Base-by-base conservation (phyloP, 108 stramenopile species). In the Skeletonema menzelii region DNA sequence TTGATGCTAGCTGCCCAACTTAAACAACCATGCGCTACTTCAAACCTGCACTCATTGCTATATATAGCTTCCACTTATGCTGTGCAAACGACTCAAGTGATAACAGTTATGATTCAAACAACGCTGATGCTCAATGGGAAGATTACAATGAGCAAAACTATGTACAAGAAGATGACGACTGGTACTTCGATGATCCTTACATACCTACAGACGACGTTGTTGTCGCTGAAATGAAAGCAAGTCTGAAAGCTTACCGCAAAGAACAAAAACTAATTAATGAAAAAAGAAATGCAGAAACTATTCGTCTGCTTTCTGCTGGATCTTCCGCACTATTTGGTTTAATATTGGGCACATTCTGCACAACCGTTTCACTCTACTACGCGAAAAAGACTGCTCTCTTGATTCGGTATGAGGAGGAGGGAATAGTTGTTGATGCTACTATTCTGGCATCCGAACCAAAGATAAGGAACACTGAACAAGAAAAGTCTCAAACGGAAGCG, bases 361-460 rank as follows among this genome's bases (percentile, higher is more conserved):
- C 47, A 19, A 22, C 67, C 2, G 15, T 69, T 13, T 26, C 38
- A 58, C 44, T 69, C 30, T 69, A 69, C 17, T 69, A 69, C n/a
- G 13, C 38, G 56, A 69, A 69, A 58, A 22, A 57, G 22, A 35
- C 38, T 42, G 19, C 56, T 35, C 37, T 69, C 0, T 14, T 69
- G 67, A 49, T 37, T 6, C 19, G 35, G 57, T 69, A 69, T 58
- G 35, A 56, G 8, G 42, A 28, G 15, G 32, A 69, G 40, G 67
- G 67, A 4, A 69, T 37, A 20, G 28, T 37, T 22, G 27, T 57
- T 20, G 59, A 70, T 7, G 69, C 59, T 30, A 70, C 3, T 20
- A 46, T 70, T n/a, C 27, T 59, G 27, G 24, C 37, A 14, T 70
- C 69, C 13, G 69, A 70, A 26, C 69, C 69, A 27, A 27, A 42